A percentile compares a stretch with the other conserved stretches of the same genome.
These are phyloP conservation scores for Oryza meyeriana DNA, from an alignment of 176 grass and related monocot genomes.

Conservation along the genomic window DNA sequence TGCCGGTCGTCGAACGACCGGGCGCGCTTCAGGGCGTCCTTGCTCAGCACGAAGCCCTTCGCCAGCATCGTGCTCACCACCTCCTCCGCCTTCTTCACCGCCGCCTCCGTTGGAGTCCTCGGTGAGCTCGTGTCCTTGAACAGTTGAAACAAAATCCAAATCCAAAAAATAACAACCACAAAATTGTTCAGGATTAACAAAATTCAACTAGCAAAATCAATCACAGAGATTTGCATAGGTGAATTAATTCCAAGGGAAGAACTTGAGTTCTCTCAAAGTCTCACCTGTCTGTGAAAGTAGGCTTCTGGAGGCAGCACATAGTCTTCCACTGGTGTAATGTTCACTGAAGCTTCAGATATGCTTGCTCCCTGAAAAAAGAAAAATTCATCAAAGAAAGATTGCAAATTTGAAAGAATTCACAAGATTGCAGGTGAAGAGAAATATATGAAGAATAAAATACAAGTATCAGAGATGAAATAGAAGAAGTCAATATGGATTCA, in stretches of 20 bases:
- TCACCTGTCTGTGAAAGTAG: not conserved
- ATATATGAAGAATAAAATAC: not conserved
- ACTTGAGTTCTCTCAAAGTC: not conserved
- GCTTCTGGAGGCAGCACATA: conserved; percentile 51
- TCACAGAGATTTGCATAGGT: not conserved
- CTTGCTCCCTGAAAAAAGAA: conserved; percentile 35
- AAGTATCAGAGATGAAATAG: not conserved
- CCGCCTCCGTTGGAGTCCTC: not conserved
- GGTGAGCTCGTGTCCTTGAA: not conserved
- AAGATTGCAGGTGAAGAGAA: not conserved
- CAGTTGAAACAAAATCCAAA: not conserved
- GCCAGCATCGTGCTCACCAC: conserved; percentile 54
- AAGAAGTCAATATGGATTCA: not conserved
- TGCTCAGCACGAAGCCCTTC: conserved; percentile 36
- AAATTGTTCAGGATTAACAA: too few species aligned
- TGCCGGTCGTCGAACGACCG: conserved; percentile 41
- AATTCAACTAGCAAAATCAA: not conserved
- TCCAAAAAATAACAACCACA: not conserved
- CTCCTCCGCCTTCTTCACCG: conserved; percentile 41
- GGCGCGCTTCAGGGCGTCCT: conserved; percentile 44
- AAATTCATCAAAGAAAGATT: not conserved
- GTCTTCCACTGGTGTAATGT: conserved; percentile 39
- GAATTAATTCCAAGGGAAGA: not conserved
- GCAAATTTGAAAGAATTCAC: not conserved
- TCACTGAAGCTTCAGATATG: conserved; percentile 39